Conservation (phyloP, 2,329 filamentous ascomycete species). For the Hypoxylon sp. region DNA sequence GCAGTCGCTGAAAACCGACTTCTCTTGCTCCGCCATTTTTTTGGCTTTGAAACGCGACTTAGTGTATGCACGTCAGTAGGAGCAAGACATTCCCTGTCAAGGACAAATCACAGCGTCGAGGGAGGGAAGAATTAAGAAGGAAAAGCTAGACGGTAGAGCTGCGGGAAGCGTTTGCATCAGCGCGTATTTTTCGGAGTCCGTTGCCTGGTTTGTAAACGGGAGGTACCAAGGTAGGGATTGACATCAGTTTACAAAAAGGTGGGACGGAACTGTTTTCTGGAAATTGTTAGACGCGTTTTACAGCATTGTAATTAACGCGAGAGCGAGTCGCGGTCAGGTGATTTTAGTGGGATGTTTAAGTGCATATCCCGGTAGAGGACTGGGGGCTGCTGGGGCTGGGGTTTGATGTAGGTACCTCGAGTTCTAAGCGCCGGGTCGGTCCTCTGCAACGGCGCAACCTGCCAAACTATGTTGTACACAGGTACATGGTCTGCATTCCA, state of each 20-base stretch:
- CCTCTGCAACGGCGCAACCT: background rate
- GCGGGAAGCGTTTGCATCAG: conserved; percentile 11
- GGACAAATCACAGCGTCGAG: background rate
- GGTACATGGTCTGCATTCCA: background rate
- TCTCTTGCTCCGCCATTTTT: conserved; percentile 52
- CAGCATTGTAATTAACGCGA: conserved; percentile 44
- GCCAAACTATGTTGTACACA: background rate
- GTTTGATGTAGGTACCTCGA: conserved; percentile 11
- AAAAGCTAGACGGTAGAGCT: background rate
- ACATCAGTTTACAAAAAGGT: conserved; percentile 38
- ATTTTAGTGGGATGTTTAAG: conserved; percentile 23
- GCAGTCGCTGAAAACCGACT: conserved; percentile 50
- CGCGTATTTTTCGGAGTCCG: conserved; percentile 13
- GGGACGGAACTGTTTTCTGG: conserved; percentile 43
- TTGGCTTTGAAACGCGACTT: conserved; percentile 29
- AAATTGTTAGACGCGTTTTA: conserved; percentile 42
- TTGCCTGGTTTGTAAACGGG: conserved; percentile 18
- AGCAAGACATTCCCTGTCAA: conserved; percentile 24
- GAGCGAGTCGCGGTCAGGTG: conserved; percentile 44
- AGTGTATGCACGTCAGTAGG: conserved; percentile 8
- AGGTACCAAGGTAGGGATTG: conserved; percentile 20
- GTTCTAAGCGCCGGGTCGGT: conserved; percentile 1
- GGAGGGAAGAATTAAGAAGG: conserved; percentile 1
- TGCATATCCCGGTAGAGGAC: conserved; percentile 7
- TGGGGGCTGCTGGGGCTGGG: background rate